phyloP scores from a whole-genome alignment of 306 rosid genomes.

The Trifolium subterraneum region DNA sequence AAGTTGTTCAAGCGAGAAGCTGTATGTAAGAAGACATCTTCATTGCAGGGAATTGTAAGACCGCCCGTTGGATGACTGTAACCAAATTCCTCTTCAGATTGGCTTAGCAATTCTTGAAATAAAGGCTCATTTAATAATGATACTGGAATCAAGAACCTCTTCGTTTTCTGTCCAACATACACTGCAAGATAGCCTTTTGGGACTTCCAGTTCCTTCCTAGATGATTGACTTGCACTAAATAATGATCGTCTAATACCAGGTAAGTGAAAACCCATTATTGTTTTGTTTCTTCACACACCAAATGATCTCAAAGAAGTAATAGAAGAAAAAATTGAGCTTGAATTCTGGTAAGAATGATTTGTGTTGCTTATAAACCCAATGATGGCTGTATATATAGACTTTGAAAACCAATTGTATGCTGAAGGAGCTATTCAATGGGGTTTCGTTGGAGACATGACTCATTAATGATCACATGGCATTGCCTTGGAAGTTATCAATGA shows the following conservation, averaged over 20 bases:
- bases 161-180: slow-evolving; percentile 58
- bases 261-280: slow-evolving; percentile 46
- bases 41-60: slow-evolving; percentile 57
- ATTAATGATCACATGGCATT: slow-evolving; percentile 36
- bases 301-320: slow-evolving; percentile 21
- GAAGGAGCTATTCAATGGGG: too few species aligned
- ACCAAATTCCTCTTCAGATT: slow-evolving; percentile 59
- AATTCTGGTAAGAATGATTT: slow-evolving; percentile 5
- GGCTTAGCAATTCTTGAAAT: slow-evolving; percentile 48
- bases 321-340: neutral
- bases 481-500: neutral
- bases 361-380: slow-evolving; percentile 27
- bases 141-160: slow-evolving; percentile 51
- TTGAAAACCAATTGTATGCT: slow-evolving; percentile 17
- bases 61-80: slow-evolving; percentile 61
- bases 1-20: slow-evolving; percentile 35
- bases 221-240: too few species aligned
- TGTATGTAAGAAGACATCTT: slow-evolving; percentile 47
- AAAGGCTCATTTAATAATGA: slow-evolving; percentile 50
- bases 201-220: slow-evolving; percentile 34
- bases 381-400: slow-evolving; percentile 11
- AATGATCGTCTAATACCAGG: slow-evolving; percentile 40
- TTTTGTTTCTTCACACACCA: slow-evolving; percentile 8
- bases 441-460: slow-evolving; percentile 9
- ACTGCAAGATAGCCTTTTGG: slow-evolving; percentile 58